These are phyloP conservation scores for Cokeromyces recurvatus DNA, from an alignment of 371 early-diverging fungal genomes.

Conservation along the genomic window DNA sequence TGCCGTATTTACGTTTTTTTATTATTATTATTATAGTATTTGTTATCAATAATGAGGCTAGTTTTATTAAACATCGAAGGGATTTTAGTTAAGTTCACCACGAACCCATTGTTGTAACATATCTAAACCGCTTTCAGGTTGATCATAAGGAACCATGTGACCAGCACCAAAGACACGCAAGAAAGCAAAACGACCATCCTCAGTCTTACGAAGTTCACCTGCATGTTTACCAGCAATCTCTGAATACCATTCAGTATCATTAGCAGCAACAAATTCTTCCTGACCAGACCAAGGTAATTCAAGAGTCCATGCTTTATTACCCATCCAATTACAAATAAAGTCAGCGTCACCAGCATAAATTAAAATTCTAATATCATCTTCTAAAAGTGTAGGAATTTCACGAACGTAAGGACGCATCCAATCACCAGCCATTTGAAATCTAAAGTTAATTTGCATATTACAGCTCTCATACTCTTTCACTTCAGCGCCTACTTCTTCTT, in stretches of 20 bases:
- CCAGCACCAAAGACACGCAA: constrained; percentile 86
- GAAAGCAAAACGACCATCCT: constrained; percentile 74
- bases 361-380: constrained; percentile 74
- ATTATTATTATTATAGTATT: no score
- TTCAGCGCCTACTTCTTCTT: constrained; percentile 68
- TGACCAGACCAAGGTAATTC: constrained; percentile 80
- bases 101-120: constrained; percentile 66
- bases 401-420: constrained; percentile 83
- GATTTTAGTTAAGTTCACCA: constrained; percentile 18
- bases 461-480: constrained; percentile 70
- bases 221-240: constrained; percentile 41
- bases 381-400: constrained; percentile 72
- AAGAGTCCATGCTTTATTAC: constrained; percentile 89
- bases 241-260: constrained; percentile 57
- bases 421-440: constrained; percentile 82
- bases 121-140: constrained; percentile 53
- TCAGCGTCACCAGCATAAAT: constrained; percentile 74
- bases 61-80: no score
- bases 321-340: constrained; percentile 82
- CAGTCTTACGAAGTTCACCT: constrained; percentile 72
- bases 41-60: no score
- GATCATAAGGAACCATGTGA: constrained; percentile 81
- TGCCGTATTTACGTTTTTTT: no score
- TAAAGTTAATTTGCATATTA: constrained; percentile 76
- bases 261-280: constrained; percentile 56